Conservation (phyloP, 192 early-diverging fungal species). For the Lunasporangiospora selenospora region DNA sequence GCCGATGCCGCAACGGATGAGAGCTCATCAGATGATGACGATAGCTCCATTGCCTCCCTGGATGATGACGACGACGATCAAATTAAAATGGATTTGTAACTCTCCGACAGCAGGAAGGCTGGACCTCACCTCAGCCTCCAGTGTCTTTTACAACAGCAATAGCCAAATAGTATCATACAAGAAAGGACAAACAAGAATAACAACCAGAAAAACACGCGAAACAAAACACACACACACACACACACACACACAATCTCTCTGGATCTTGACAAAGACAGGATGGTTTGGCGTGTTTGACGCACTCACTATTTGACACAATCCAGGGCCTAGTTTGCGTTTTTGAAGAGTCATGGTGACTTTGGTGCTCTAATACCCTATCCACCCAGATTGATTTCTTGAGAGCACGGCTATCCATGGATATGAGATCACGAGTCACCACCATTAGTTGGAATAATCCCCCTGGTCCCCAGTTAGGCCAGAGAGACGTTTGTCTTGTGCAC, state of each 20-base stretch:
- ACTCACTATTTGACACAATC: conserved; percentile 38
- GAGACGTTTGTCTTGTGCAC: background rate
- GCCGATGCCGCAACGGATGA: conserved; percentile 79
- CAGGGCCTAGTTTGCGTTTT: conserved; percentile 25
- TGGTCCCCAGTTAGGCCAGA: too few relatives aligned
- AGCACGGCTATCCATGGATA: conserved; percentile 13
- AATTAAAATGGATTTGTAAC: background rate
- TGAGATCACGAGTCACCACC: too few relatives aligned
- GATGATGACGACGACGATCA: conserved; percentile 77
- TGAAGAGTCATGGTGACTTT: conserved; percentile 31
- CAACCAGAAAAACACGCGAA: background rate
- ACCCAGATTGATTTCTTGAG: conserved; percentile 23
- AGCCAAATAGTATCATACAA: background rate
- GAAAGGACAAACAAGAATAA: background rate
- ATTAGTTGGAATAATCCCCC: too few relatives aligned
- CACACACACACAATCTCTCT: too few relatives aligned
- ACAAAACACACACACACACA: too few relatives aligned
- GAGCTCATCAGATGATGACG: conserved; percentile 70
- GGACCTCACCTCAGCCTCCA: too few relatives aligned
- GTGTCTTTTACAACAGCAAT: too few relatives aligned
- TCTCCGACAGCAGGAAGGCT: background rate
- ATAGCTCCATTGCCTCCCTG: conserved; percentile 84
- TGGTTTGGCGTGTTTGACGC: too few relatives aligned
- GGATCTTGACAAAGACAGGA: too few relatives aligned
- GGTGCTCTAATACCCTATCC: conserved; percentile 36